These are phyloP conservation scores for Colletotrichum caudatum DNA, from an alignment of 2,329 filamentous ascomycete genomes.

Conservation along the genomic window DNA sequence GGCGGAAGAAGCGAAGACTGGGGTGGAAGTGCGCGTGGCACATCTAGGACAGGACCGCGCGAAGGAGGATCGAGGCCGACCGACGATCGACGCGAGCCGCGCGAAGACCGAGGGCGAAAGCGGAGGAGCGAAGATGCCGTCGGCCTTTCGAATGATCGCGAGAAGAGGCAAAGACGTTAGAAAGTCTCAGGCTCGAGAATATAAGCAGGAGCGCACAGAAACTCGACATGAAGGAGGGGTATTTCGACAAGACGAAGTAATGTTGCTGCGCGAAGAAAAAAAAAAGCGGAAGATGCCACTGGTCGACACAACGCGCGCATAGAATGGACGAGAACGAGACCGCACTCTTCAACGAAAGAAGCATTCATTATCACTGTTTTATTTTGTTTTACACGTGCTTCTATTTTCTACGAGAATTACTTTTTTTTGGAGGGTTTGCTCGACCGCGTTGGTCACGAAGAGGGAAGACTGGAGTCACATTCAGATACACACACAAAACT, in stretches of 20 bases:
- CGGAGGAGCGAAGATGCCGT: constrained; percentile 63
- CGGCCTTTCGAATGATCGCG: constrained; percentile 58
- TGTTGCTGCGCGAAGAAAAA: constrained; percentile 8
- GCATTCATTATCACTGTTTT: constrained; percentile 28
- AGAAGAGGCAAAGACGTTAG: constrained; percentile 67
- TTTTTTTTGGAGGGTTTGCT: constrained; percentile 21
- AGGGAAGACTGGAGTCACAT: constrained; percentile 20
- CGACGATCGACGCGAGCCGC: constrained; percentile 49
- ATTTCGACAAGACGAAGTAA: constrained; percentile 21
- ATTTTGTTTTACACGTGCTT: constrained; percentile 12
- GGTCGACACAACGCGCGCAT: constrained; percentile 32
- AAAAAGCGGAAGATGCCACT: constrained; percentile 14
- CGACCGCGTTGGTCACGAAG: constrained; percentile 21
- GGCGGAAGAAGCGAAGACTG: constrained; percentile 47
- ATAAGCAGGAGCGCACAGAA: not conserved
- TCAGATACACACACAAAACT: constrained; percentile 38
- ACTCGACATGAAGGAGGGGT: not conserved
- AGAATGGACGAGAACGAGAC: constrained; percentile 27
- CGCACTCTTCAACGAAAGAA: constrained; percentile 18
- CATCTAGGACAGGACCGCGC: constrained; percentile 48
- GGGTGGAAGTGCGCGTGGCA: constrained; percentile 37
- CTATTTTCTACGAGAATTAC: constrained; percentile 19
- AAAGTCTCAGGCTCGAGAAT: constrained; percentile 40
- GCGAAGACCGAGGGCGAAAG: constrained; percentile 57
- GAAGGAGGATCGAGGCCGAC: constrained; percentile 47